phyloP scores from a whole-genome alignment of 495 filamentous ascomycete species.

The Tetracladium setigerum region DNA sequence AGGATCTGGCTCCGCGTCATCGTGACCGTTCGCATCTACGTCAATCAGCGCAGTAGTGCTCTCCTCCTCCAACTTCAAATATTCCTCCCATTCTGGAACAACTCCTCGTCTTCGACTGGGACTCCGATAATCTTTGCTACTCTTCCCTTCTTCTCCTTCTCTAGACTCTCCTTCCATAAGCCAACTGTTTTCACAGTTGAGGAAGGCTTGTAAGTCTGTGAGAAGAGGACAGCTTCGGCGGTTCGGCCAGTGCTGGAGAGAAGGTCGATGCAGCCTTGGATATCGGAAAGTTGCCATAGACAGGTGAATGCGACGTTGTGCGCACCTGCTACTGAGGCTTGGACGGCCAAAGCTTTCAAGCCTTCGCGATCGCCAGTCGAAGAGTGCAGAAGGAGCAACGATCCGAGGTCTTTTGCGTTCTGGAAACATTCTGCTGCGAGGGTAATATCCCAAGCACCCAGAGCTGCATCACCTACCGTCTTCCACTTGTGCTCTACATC shows the following conservation, averaged over 20 bases:
- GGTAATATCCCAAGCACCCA: constrained; percentile 75
- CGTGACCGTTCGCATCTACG: constrained; percentile 10
- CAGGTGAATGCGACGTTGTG: constrained; percentile 91
- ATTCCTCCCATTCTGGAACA: constrained; percentile 97
- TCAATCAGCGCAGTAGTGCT: constrained; percentile 28
- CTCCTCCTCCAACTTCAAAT: constrained; percentile 70
- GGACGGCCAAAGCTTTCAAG: constrained; percentile 57
- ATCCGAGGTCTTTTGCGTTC: constrained; percentile 83
- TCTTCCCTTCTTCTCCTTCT: constrained; percentile 74
- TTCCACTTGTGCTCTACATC: constrained; percentile 98
- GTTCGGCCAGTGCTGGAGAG: constrained; percentile 68
- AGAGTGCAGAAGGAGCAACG: constrained; percentile 77
- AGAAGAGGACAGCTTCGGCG: constrained; percentile 83
- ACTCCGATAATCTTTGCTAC: constrained; percentile 74
- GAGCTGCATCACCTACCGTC: constrained; percentile 84
- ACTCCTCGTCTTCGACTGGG: constrained; percentile 79
- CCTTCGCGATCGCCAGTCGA: constrained; percentile 71
- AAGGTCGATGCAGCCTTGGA: constrained; percentile 74
- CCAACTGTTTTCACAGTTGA: constrained; percentile 57
- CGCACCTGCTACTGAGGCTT: constrained; percentile 67
- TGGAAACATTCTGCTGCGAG: constrained; percentile 91
- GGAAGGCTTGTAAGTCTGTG: constrained; percentile 90
- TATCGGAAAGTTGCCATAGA: constrained; percentile 79
- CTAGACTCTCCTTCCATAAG: constrained; percentile 74
- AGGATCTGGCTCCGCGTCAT: constrained; percentile 1